phyloP scores from a whole-genome alignment of 495 filamentous ascomycete species.

The Aspergillus avenaceus region DNA sequence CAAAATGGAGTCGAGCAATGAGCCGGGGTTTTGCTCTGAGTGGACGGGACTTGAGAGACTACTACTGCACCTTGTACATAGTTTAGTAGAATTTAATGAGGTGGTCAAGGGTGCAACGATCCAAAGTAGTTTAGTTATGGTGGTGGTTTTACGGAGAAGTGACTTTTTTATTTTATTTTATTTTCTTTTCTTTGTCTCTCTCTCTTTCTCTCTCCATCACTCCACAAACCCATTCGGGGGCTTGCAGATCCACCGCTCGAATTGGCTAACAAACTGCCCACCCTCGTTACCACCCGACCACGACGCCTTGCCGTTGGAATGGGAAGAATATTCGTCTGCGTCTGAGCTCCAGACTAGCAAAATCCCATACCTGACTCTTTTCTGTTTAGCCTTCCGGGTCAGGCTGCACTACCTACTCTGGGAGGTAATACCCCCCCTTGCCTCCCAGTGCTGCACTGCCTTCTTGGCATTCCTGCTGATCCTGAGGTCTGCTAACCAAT shows the following conservation, averaged over 20 bases:
- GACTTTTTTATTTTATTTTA: background rate
- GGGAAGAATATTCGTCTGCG: background rate
- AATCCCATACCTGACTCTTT: background rate
- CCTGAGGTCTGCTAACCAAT: constrained; percentile 13
- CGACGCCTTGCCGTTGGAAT: background rate
- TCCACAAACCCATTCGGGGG: background rate
- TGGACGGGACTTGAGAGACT: background rate
- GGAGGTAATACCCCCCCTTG: constrained; percentile 13
- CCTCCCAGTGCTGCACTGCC: constrained; percentile 17
- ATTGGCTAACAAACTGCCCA: background rate
- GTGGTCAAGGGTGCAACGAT: too few species aligned
- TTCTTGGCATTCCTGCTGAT: constrained; percentile 22
- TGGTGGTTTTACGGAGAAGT: background rate
- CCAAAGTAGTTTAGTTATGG: background rate
- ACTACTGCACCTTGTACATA: background rate
- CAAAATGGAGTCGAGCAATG: background rate
- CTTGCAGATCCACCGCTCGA: background rate
- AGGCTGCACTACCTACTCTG: constrained; percentile 1
- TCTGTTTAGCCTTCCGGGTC: background rate
- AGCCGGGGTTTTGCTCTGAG: background rate
- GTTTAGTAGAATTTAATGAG: background rate
- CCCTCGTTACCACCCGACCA: background rate
- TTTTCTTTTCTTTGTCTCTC: background rate
- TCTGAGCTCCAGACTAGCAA: background rate
- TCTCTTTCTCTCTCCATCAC: background rate